phyloP scores from a whole-genome alignment of 495 filamentous ascomycete genomes.

The Trichocladium uniseriatum region DNA sequence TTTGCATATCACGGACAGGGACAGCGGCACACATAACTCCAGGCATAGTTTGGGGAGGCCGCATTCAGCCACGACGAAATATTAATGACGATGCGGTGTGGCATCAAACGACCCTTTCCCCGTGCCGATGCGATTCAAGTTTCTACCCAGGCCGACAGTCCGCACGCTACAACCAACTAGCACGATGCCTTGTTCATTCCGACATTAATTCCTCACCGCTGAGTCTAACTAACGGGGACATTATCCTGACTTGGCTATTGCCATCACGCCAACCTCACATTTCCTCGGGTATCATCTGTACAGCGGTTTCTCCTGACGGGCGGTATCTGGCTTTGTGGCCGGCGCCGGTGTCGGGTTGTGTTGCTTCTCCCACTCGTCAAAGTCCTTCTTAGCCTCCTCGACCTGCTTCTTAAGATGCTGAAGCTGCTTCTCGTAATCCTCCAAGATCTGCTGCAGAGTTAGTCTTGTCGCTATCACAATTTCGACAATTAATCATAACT shows the following conservation, averaged over 20 bases:
- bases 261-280: background rate
- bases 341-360: slow-evolving; percentile 30
- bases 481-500: slow-evolving; percentile 16
- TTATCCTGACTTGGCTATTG: background rate
- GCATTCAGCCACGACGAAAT: too few relatives aligned
- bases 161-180: too few relatives aligned
- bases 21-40: background rate
- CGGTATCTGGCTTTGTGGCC: slow-evolving; percentile 8
- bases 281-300: slow-evolving; percentile 10
- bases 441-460: slow-evolving; percentile 55
- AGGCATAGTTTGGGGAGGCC: too few relatives aligned
- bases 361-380: slow-evolving; percentile 62
- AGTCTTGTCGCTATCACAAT: background rate
- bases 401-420: slow-evolving; percentile 76
- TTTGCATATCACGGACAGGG: background rate
- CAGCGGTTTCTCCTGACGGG: background rate
- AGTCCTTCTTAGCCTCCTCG: slow-evolving; percentile 67
- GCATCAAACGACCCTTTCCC: too few relatives aligned
- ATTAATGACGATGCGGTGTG: too few relatives aligned
- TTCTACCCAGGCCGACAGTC: too few relatives aligned
- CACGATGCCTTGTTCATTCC: too few relatives aligned
- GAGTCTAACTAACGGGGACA: too few relatives aligned
- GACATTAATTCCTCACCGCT: too few relatives aligned
- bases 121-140: too few relatives aligned
- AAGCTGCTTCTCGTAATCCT: slow-evolving; percentile 83